These are phyloP conservation scores for Noccaea caerulescens DNA, from an alignment of 345 rosid genomes.

Conservation along the genomic window DNA sequence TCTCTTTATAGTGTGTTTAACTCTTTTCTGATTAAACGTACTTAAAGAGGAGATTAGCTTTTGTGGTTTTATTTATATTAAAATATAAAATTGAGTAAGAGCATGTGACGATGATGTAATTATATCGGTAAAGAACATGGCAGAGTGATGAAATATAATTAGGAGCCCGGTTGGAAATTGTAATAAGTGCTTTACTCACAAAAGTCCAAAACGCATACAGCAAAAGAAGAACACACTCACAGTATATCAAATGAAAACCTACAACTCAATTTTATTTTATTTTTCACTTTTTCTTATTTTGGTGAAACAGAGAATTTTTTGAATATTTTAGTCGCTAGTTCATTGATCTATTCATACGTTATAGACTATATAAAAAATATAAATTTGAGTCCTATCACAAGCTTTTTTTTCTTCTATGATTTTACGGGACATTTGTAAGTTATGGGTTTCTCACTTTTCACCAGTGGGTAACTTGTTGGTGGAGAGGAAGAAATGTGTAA, in stretches of 20 bases:
- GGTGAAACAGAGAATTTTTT: constrained; percentile 18
- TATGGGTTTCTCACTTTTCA: constrained; percentile 29
- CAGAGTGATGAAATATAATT: constrained; percentile 45
- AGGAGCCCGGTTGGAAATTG: constrained; percentile 27
- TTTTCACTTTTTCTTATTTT: constrained; percentile 37
- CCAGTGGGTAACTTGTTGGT: constrained; percentile 42
- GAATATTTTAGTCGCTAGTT: constrained; percentile 15
- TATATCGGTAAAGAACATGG: constrained; percentile 49
- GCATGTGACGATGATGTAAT: constrained; percentile 50
- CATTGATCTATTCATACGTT: constrained; percentile 29
- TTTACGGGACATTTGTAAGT: constrained; percentile 36
- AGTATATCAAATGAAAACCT: constrained; percentile 19
- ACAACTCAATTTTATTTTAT: neutral
- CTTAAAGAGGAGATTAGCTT: constrained; percentile 39
- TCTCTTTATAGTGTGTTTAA: constrained; percentile 43
- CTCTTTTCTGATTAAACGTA: constrained; percentile 32
- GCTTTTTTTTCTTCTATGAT: constrained; percentile 35
- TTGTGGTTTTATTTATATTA: neutral
- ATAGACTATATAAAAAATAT: constrained; percentile 9
- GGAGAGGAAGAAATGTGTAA: constrained; percentile 22
- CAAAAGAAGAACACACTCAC: constrained; percentile 31
- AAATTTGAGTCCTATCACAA: constrained; percentile 20
- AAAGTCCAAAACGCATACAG: constrained; percentile 37
- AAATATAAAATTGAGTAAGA: constrained; percentile 23
- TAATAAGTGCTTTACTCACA: constrained; percentile 33